These are phyloP conservation scores for Fraxinus greggii DNA, from an alignment of 305 asterid species.

Conservation along the genomic window DNA sequence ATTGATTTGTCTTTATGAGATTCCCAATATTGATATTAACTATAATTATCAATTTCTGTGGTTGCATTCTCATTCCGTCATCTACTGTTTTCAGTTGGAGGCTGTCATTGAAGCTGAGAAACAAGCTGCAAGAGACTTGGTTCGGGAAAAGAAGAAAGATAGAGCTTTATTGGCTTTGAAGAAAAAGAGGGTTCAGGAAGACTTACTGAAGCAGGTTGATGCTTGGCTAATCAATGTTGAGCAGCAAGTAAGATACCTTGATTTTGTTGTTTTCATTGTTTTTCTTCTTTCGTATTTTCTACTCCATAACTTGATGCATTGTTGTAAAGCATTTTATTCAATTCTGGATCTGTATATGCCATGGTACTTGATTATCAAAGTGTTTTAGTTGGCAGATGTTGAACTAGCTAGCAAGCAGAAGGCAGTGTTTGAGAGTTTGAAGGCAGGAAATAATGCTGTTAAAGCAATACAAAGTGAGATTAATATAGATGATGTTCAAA, in stretches of 20 bases:
- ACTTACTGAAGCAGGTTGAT: slow-evolving; percentile 88
- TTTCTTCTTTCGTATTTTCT: neutral
- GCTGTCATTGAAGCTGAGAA: slow-evolving; percentile 90
- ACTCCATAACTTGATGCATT: neutral
- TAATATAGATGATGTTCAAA: slow-evolving; percentile 84
- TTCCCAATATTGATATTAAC: neutral
- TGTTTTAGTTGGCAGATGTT: slow-evolving; percentile 85
- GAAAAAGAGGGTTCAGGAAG: slow-evolving; percentile 88
- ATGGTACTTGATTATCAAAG: slow-evolving; percentile 16
- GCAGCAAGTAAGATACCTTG: slow-evolving; percentile 70
- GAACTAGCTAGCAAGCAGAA: slow-evolving; percentile 93
- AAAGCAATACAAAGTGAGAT: slow-evolving; percentile 83
- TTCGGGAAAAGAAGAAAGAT: slow-evolving; percentile 91
- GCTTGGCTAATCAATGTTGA: slow-evolving; percentile 92
- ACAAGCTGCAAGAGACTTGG: slow-evolving; percentile 89
- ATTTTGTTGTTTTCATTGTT: neutral
- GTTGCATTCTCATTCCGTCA: neutral
- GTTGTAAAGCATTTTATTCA: neutral
- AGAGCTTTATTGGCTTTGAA: slow-evolving; percentile 84
- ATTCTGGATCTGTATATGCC: slow-evolving; percentile 2
- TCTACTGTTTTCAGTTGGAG: slow-evolving; percentile 60
- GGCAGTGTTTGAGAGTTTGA: slow-evolving; percentile 90
- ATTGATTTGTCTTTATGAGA: neutral
- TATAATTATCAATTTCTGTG: neutral
- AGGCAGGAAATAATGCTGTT: slow-evolving; percentile 79